phyloP scores from a whole-genome alignment of 192 early-diverging fungal genomes.

The Backusella tarrabulga region DNA sequence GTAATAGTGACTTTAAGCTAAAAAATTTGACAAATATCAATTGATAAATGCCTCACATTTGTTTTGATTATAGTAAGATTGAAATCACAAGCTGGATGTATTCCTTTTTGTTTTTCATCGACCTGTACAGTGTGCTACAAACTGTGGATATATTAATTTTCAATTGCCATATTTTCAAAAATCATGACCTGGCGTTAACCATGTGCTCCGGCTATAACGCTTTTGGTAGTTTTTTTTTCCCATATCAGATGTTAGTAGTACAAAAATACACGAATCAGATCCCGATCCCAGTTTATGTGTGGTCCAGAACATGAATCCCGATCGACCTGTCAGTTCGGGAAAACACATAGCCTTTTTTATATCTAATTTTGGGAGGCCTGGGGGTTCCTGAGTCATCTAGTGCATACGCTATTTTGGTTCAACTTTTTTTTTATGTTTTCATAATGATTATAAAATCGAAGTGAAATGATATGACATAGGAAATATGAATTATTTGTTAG shows the following conservation, averaged over 20 bases:
- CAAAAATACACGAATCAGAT: background rate
- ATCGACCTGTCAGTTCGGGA: slow-evolving; percentile 1
- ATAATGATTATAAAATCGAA: background rate
- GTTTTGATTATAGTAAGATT: background rate
- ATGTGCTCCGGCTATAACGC: background rate
- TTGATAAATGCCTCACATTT: background rate
- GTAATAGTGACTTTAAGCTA: background rate
- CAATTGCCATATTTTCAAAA: background rate
- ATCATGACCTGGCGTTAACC: background rate
- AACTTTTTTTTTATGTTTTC: background rate
- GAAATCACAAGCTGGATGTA: background rate
- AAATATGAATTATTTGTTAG: background rate
- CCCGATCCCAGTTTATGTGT: background rate
- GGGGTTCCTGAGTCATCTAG: background rate
- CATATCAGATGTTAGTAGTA: background rate
- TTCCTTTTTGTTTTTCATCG: background rate
- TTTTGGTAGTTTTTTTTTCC: background rate
- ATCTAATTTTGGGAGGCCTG: background rate
- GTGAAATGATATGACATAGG: background rate
- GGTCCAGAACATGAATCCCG: slow-evolving; percentile 4
- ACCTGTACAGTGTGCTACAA: background rate
- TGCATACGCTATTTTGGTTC: background rate
- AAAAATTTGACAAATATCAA: background rate
- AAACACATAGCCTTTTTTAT: background rate
- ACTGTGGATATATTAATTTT: background rate